Percentiles rank a stretch among this genome's conserved stretches.
phyloP scores from a whole-genome alignment of 305 asterid species.

The Fraxinus floribunda region DNA sequence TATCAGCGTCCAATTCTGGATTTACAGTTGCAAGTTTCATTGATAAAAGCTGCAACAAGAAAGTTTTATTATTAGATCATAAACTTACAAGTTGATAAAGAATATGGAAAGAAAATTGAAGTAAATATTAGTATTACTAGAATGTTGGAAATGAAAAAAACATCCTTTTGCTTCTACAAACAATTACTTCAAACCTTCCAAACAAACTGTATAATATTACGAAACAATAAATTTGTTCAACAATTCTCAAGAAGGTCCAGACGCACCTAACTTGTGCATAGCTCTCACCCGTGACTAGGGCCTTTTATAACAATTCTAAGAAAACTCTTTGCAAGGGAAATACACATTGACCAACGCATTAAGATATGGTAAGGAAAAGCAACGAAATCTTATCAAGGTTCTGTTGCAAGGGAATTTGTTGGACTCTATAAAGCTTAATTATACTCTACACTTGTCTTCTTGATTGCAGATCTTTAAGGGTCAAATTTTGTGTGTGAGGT shows the following conservation, averaged over 20 bases:
- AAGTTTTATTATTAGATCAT: slow-evolving; percentile 4
- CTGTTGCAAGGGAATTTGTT: not conserved
- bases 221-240: not conserved
- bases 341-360: not conserved
- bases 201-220: not conserved
- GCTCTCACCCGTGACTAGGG: not conserved
- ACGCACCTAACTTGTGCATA: not conserved
- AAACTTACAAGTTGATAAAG: not conserved
- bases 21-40: slow-evolving; percentile 94
- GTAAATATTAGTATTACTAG: too few species aligned
- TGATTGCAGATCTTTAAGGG: not conserved
- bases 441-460: not conserved
- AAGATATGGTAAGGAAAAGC: not conserved
- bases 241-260: not conserved
- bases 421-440: not conserved
- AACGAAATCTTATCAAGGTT: not conserved
- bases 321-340: not conserved
- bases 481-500: not conserved
- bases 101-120: not conserved
- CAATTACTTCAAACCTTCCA: not conserved
- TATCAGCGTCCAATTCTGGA: slow-evolving; percentile 70
- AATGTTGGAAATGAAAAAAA: not conserved
- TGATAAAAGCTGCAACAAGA: slow-evolving; percentile 70
- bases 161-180: not conserved
- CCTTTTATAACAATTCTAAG: not conserved